Conservation (phyloP, 2,329 filamentous ascomycete genomes). For the Colletotrichum liriopes region DNA sequence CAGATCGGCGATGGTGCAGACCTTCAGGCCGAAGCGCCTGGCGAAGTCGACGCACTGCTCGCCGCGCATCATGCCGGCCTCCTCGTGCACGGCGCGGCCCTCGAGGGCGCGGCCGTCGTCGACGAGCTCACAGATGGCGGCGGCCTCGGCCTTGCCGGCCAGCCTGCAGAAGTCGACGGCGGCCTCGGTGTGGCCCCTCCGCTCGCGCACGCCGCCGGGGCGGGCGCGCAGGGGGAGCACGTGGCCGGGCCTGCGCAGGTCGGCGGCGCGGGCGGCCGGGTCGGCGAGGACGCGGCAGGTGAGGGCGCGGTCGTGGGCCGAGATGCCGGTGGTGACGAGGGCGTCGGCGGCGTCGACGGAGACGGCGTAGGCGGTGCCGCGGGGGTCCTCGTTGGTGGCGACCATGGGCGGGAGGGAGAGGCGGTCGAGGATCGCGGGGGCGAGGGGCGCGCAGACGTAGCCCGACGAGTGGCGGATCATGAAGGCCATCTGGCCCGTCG, state of each 20-base stretch:
- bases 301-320: conserved; percentile 87
- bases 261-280: conserved; percentile 67
- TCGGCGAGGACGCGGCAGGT: conserved; percentile 86
- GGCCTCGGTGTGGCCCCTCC: conserved; percentile 93
- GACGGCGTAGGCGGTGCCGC: conserved; percentile 93
- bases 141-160: conserved; percentile 82
- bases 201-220: conserved; percentile 83
- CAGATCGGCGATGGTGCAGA: conserved; percentile 95
- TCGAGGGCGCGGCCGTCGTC: conserved; percentile 83
- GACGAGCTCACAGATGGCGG: conserved; percentile 92
- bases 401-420: conserved; percentile 95
- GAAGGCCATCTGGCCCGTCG: conserved; percentile 93
- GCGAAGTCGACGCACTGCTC: conserved; percentile 93
- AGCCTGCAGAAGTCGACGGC: conserved; percentile 91
- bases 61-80: conserved; percentile 91
- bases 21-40: conserved; percentile 88
- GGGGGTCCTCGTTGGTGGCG: conserved; percentile 79
- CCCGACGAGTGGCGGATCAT: conserved; percentile 93
- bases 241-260: conserved; percentile 89
- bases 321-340: conserved; percentile 89
- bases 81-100: conserved; percentile 76
- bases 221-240: conserved; percentile 87
- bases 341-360: conserved; percentile 85
- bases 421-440: conserved; percentile 75
- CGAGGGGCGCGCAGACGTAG: conserved; percentile 90